Base-by-base conservation (phyloP, 371 early-diverging fungal species). In the Mucor circinelloides region DNA sequence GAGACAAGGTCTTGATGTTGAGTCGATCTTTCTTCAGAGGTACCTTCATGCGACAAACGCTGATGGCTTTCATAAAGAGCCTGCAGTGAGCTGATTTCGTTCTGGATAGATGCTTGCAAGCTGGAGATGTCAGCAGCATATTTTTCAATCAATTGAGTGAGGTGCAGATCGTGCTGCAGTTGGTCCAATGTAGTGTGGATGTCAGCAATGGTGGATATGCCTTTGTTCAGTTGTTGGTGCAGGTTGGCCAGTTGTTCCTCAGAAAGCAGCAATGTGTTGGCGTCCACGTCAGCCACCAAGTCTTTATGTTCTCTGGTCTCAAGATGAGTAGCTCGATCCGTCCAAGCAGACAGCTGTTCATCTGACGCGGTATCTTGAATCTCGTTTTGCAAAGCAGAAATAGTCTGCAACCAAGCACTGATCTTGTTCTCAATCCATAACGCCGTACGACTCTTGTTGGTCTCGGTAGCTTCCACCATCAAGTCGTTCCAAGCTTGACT, bases 131-230 rank as follows among this genome's bases (percentile, higher is more conserved):
- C 69, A 27, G 50, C 44, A 10, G 57, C 27, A 17, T 72, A 77
- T 7, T 60, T 66, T 15, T 64, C 54, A 21, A 67, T 65, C 55
- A 74, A 25, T 17, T 74, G 70, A 28, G 48, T 48, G 6, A 74
- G 38, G 15, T 70, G 67, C 7, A 70, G 21, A 10, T 60, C 56
- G 21, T 67, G 58, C 30, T 72, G 58, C 6, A 61, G 25, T 10
- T 40, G 34, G 17, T 58, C 48, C 8, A 77, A 44, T 9, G 58
- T 48, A 17, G n/a, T 6, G 6, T 56, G 56, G 17, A 71, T 58
- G 1, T 8, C 4, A 21, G 36, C 10, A 6, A 60, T 61, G 3
- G n/a, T 66, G 19, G 36, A 23, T 6, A 36, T 17, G n/a, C 72
- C 72, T 28, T 32, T 17, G 0, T 58, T 31, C 3, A 64, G 58